These are phyloP conservation scores for Chlamydomonas schloesseri DNA, from an alignment of 139 green algal genomes.

Conservation along the genomic window DNA sequence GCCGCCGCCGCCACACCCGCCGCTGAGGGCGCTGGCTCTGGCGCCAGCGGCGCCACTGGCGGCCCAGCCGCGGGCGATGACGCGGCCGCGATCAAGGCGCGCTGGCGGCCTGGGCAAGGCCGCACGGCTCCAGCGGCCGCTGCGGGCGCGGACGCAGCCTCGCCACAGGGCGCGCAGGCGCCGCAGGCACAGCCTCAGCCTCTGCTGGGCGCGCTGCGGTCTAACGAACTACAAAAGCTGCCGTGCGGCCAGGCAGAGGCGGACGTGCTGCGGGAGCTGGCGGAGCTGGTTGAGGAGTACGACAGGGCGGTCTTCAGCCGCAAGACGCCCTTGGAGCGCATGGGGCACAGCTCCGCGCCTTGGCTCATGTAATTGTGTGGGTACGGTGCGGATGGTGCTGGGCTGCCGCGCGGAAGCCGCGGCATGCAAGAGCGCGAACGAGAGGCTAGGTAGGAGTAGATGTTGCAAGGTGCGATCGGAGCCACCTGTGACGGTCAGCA, in stretches of 20 bases:
- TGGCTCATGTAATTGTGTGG: background rate
- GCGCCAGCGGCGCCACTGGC: background rate
- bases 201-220: too few relatives aligned
- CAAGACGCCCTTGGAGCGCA: constrained; percentile 33
- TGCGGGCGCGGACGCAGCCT: background rate
- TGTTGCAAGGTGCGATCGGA: too few relatives aligned
- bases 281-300: constrained; percentile 40
- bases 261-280: constrained; percentile 22
- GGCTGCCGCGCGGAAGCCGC: too few relatives aligned
- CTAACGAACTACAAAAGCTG: too few relatives aligned
- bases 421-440: too few relatives aligned
- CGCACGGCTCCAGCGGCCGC: background rate
- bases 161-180: background rate
- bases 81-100: too few relatives aligned
- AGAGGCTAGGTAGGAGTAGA: too few relatives aligned
- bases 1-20: background rate
- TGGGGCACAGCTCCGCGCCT: constrained; percentile 17
- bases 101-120: background rate
- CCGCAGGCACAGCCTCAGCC: too few relatives aligned
- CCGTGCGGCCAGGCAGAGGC: constrained; percentile 35
- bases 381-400: too few relatives aligned
- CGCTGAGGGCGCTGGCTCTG: too few relatives aligned
- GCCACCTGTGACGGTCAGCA: too few relatives aligned
- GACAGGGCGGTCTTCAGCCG: constrained; percentile 23
- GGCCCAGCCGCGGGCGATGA: too few relatives aligned